Conservation (phyloP, 495 filamentous ascomycete species). For the Penicillium turbatum region DNA sequence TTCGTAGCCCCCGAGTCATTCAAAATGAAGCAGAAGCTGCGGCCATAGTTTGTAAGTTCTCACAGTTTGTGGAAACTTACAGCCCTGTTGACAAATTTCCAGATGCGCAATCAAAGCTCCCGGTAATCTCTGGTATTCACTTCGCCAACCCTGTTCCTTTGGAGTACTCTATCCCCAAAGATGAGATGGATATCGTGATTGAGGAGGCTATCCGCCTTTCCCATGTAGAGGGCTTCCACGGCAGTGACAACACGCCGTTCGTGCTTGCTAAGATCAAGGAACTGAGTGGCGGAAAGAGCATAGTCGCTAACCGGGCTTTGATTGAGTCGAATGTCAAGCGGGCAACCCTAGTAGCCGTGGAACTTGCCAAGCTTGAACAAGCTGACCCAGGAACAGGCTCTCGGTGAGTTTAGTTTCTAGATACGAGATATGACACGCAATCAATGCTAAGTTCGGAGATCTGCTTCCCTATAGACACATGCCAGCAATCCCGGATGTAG, state of each 20-base stretch:
- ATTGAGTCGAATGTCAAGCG: conserved; percentile 75
- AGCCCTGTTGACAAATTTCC: conserved; percentile 3
- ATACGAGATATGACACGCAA: conserved; percentile 16
- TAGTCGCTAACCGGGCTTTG: conserved; percentile 71
- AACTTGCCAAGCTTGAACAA: conserved; percentile 61
- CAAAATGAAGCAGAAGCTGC: conserved; percentile 77
- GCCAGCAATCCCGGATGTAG: conserved; percentile 32
- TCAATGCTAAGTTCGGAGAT: conserved; percentile 36
- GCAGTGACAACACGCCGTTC: conserved; percentile 84
- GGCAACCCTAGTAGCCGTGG: conserved; percentile 74
- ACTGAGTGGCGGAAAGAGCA: conserved; percentile 66
- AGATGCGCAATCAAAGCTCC: conserved; percentile 63
- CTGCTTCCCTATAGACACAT: conserved; percentile 36
- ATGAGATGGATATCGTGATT: conserved; percentile 71
- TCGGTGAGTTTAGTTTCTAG: conserved; percentile 39
- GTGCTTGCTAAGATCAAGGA: conserved; percentile 78
- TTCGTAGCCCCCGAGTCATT: conserved; percentile 70
- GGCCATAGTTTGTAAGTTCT: conserved; percentile 68
- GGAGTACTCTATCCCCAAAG: conserved; percentile 62
- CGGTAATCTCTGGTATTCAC: conserved; percentile 66
- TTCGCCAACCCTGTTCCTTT: conserved; percentile 86
- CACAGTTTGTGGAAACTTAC: background rate
- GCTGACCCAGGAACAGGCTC: conserved; percentile 25
- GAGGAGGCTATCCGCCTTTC: conserved; percentile 69
- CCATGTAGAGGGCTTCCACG: conserved; percentile 59